Conservation (phyloP, 345 rosid species). For the Salix brachista region DNA sequence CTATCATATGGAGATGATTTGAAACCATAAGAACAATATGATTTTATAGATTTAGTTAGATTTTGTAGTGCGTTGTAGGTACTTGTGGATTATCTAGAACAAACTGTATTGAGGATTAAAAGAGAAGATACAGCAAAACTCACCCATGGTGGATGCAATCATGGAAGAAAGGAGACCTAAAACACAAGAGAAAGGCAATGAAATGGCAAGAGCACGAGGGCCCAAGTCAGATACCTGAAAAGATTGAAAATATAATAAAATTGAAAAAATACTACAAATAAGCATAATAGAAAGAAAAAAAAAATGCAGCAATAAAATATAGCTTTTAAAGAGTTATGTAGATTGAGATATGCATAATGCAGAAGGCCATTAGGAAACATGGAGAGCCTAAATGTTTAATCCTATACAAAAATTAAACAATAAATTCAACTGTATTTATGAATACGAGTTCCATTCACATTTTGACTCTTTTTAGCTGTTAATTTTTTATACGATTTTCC, state of each 20-base stretch:
- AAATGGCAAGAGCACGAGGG: slow-evolving; percentile 47
- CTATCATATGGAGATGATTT: not conserved
- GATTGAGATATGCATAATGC: not conserved
- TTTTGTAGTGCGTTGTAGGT: not conserved
- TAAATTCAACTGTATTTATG: too few relatives aligned
- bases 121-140: slow-evolving; percentile 6
- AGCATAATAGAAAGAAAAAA: not conserved
- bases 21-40: not conserved
- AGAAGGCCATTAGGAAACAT: not conserved
- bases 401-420: not conserved
- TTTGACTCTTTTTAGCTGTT: not conserved
- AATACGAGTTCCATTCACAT: too few relatives aligned
- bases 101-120: not conserved
- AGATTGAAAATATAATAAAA: not conserved
- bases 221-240: slow-evolving; percentile 40
- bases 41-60: not conserved
- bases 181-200: slow-evolving; percentile 46
- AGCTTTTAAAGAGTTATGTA: not conserved
- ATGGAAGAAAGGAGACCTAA: slow-evolving; percentile 50
- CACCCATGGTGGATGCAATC: slow-evolving; percentile 53
- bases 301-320: not conserved
- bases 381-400: not conserved
- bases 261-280: not conserved
- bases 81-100: not conserved
- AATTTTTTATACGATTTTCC: not conserved